A percentile compares a stretch with the other conserved stretches of the same genome.
Evolutionary conservation across 2,329 filamentous ascomycete genomes (phyloP).

Genomic region (Canariomyces notabilis): DNA sequence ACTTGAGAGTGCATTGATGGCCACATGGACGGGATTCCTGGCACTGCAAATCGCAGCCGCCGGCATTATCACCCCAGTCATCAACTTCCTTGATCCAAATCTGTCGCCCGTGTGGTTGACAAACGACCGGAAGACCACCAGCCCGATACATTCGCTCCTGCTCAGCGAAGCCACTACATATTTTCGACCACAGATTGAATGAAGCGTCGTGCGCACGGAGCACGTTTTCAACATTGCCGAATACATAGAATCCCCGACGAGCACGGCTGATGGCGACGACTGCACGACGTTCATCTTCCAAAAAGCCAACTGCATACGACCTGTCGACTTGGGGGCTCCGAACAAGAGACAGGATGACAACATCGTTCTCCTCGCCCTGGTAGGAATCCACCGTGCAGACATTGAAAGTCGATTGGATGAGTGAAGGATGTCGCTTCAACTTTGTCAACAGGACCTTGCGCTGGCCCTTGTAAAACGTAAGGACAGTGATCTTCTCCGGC

Average conservation of each 20-base stretch:
- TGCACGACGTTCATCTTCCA: conserved; percentile 56
- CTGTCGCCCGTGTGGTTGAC: conserved; percentile 51
- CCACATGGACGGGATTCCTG: conserved; percentile 40
- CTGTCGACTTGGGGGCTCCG: conserved; percentile 54
- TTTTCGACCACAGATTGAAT: conserved; percentile 36
- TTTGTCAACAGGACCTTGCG: conserved; percentile 56
- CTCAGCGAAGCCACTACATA: conserved; percentile 47
- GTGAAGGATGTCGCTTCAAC: conserved; percentile 33
- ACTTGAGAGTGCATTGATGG: conserved; percentile 46
- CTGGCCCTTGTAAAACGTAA: conserved; percentile 89
- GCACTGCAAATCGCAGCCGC: conserved; percentile 49
- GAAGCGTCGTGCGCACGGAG: conserved; percentile 42
- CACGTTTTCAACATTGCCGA: conserved; percentile 63
- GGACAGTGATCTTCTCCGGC: conserved; percentile 62
- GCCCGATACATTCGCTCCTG: conserved; percentile 31
- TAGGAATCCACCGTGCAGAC: conserved; percentile 84
- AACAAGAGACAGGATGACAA: conserved; percentile 76
- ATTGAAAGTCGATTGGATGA: conserved; percentile 39
- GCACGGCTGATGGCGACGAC: conserved; percentile 64
- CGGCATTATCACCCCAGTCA: conserved; percentile 46
- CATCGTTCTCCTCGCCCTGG: conserved; percentile 85
- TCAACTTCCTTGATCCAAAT: conserved; percentile 47
- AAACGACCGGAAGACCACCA: conserved; percentile 56
- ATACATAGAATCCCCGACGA: conserved; percentile 74
- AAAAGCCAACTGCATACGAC: conserved; percentile 59